Base-by-base conservation (phyloP, 179 eudicot species). In the Drosera spatulata region DNA sequence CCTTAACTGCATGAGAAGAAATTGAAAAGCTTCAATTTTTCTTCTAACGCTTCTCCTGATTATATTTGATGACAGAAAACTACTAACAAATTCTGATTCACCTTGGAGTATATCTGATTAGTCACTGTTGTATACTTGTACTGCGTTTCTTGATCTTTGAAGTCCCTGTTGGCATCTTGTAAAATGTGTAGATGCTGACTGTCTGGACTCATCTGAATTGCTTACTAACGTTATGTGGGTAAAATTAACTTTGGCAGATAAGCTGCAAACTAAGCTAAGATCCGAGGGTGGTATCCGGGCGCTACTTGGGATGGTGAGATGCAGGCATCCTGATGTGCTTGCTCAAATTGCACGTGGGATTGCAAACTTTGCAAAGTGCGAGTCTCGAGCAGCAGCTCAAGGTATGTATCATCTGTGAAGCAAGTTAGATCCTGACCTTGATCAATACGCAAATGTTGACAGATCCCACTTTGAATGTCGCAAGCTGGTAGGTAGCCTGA, bases 281-380 rank as follows among this genome's bases (percentile, higher is more conserved):
- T 83, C 87, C 68, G 99, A 94, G 74, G 99, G 99, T 62, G 99
- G 99, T 54, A 85, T 94, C 53, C 85, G 79, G 73, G 94, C 99
- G 59, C 70, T 94, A 72, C 79, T 94, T 59, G 91, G 87, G 53
- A 94, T 94, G 97, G 99, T 94, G 41, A 77, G 97, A 73, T 87
- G 97, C 64, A 76, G 97, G 59, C 99, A 94, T 77, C 91, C 96
- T n/a, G 99, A 94, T 72, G 99, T 94, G 63, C 91, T 94, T 47
- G 79, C 89, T 44, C 99, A 94, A 80, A 95, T 94, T 79, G 99
- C 99, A 22, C 94, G 97, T 38, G 99, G 99, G 51, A 74, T 94
- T 55, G 99, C 99, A 53, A 94, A 94, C 74, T 94, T 94, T 61
- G 97, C 99, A 3, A 94, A 94, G 76, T 94, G 97, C 56, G 99